These are phyloP conservation scores for Elaeagnus macrophylla DNA, from an alignment of 306 rosid genomes.

Conservation along the genomic window DNA sequence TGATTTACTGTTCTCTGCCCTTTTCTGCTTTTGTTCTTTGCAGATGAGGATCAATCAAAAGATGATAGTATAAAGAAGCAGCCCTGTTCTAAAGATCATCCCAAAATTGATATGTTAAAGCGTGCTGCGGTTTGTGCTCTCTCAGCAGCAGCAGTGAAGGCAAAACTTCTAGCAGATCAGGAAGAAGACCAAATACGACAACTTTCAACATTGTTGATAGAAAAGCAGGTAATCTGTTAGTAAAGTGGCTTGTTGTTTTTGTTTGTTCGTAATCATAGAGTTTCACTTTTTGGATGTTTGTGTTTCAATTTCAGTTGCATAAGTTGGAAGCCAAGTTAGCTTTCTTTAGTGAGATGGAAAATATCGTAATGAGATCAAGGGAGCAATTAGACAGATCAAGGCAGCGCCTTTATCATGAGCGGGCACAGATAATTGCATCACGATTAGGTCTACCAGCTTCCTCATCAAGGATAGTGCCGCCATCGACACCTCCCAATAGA, in stretches of 20 bases:
- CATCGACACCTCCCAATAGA: constrained; percentile 46
- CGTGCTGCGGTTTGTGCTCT: constrained; percentile 70
- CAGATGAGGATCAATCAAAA: constrained; percentile 44
- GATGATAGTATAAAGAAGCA: constrained; percentile 31
- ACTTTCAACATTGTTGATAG: constrained; percentile 60
- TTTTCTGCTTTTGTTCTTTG: constrained; percentile 12
- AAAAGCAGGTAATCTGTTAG: constrained; percentile 61
- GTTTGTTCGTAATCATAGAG: not conserved
- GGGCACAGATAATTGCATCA: constrained; percentile 75
- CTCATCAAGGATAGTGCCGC: constrained; percentile 49
- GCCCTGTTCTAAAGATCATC: constrained; percentile 21
- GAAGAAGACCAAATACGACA: constrained; percentile 80
- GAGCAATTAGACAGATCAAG: constrained; percentile 82
- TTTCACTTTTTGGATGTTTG: constrained; percentile 15
- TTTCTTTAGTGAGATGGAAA: constrained; percentile 66
- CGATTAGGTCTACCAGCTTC: constrained; percentile 65
- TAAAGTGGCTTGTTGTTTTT: constrained; percentile 6
- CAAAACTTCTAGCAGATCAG: constrained; percentile 71
- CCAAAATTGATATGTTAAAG: constrained; percentile 53
- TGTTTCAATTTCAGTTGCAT: constrained; percentile 48
- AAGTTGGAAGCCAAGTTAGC: constrained; percentile 75
- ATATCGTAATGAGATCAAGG: constrained; percentile 57
- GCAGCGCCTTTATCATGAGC: constrained; percentile 84
- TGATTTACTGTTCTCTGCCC: not conserved
- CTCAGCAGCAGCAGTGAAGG: constrained; percentile 84